Evolutionary conservation across 1,284 basidiomycete genomes (phyloP), one percentile per base, ranked within the genome.

Genomic region (Paramarasmius palmivorus): DNA sequence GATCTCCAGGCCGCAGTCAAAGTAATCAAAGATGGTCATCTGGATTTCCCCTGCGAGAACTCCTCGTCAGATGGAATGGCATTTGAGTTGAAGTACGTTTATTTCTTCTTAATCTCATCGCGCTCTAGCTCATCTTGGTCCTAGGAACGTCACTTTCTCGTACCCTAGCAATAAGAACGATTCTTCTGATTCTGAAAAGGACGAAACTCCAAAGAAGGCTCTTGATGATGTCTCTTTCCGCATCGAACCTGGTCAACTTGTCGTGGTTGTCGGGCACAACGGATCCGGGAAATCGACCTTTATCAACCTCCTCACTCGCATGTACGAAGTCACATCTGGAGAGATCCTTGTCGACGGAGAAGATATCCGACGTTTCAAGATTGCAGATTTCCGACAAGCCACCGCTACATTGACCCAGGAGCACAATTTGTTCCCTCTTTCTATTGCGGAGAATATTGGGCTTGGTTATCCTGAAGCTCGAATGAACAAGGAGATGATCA

Each of bases 191-290:
- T 12, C 29, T 12, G 29, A 32, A 6, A 6, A 6, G 29, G 41
- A 20, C 25, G 25, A 50, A 5, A 17, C 34, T 20, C 32, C 36
- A 3, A 39, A 37, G 36, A 50, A 40, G 7, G 49, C 49, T 29
- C 49, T 50, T 4, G 49, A 40, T n/a, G 22, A 19, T 8, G 49
- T 39, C 26, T 50, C 49, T 29, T 50, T 50, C 49, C 38, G 36
- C 2, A 50, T 50, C 14, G 14, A 20, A 2, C 8, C 49, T 20
- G 49, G 49, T 22, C 36, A 50, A 40, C 37, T 50, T 2, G 73
- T 77, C 0, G 74, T 82, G 17, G 68, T 81, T 23, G 77, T 79
- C 10, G 76, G 75, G 15, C 63, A 65, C 5, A 77, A 76, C 50
- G 77, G 78, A 19, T 72, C 70, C 38, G 41, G 41, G 4, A 77